Conservation (phyloP, 768 basidiomycete species). For the Boletus rubroflammeus region DNA sequence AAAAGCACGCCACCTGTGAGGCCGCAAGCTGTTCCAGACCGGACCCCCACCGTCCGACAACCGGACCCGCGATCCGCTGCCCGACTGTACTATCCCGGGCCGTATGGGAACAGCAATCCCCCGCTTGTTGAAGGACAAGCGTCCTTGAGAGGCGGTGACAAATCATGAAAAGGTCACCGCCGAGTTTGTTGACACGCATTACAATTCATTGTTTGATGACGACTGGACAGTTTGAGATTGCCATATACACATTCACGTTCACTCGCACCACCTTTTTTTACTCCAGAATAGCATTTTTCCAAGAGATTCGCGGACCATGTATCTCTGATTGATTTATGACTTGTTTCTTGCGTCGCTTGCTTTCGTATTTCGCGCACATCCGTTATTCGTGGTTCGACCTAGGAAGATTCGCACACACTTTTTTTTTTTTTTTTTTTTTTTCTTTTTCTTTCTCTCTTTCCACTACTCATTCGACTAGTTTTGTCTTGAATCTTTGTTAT, state of each 20-base stretch:
- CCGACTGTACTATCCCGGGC: conserved; percentile 21
- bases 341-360: conserved; percentile 23
- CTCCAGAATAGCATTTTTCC: conserved; percentile 4
- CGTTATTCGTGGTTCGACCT: conserved; percentile 6
- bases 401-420: conserved; percentile 3
- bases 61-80: conserved; percentile 20
- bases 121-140: conserved; percentile 11
- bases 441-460: background rate
- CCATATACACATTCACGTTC: conserved; percentile 7
- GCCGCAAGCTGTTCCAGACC: conserved; percentile 18
- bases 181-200: conserved; percentile 1
- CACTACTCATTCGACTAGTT: background rate
- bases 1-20: conserved; percentile 23
- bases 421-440: background rate
- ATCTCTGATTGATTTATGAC: conserved; percentile 32
- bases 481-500: conserved; percentile 21
- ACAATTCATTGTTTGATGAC: conserved; percentile 4
- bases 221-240: conserved; percentile 14
- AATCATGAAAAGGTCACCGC: conserved; percentile 17
- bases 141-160: conserved; percentile 19
- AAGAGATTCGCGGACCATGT: conserved; percentile 24
- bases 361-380: conserved; percentile 23
- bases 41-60: conserved; percentile 16
- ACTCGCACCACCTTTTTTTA: conserved; percentile 2
- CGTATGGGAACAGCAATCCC: conserved; percentile 17